Base-by-base conservation (phyloP, 2,329 filamentous ascomycete genomes). In the Calycina herbarum region DNA sequence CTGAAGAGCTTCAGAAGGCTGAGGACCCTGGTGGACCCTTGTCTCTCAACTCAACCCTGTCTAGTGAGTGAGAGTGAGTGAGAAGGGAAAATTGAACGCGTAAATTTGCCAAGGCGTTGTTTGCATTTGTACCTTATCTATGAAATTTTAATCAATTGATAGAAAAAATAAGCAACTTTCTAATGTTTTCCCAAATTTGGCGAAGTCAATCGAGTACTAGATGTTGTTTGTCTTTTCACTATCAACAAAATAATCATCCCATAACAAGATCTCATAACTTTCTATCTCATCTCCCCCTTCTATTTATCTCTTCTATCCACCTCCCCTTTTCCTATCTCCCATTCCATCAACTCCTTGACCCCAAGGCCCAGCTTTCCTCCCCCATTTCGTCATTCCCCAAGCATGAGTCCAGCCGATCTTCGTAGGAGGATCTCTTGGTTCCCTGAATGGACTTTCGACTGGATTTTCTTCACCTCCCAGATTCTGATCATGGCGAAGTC, bases 351-450 rank as follows among this genome's bases (percentile, higher is more conserved):
- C 2, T 78, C 82, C 57, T 83, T 82, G 8, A 78, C 78, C 70
- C 83, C 82, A 85, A 58, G 78, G 76, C 2, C 83, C 83, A 56
- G 82, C 82, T 69, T 78, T 81, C 76, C 78, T 82, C 1, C 83
- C 83, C 82, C 82, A 85, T 65, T 74, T 79, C 73, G 81, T 76
- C 68, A 81, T 82, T 0, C 83, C 82, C 83, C 82, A 85, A 56
- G 81, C 78, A 78, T 86, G 84, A 68, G 78, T 80, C 79, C 78
- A 82, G 17, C 76, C 76, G 67, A 86, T 81, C 73, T 80, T 83
- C 0, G 83, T 82, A 63, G 83, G 82, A 54, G 80, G 75, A 62
- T 82, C 80, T 33, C 69, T 67, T 60, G 73, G 71, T 31, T 77
- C 81, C 20, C 81, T 73, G 62, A 82, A 68, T 2, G 63, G 59